phyloP scores from a whole-genome alignment of 169 alveolate genomes.

The Plasmodium gallinaceum region DNA sequence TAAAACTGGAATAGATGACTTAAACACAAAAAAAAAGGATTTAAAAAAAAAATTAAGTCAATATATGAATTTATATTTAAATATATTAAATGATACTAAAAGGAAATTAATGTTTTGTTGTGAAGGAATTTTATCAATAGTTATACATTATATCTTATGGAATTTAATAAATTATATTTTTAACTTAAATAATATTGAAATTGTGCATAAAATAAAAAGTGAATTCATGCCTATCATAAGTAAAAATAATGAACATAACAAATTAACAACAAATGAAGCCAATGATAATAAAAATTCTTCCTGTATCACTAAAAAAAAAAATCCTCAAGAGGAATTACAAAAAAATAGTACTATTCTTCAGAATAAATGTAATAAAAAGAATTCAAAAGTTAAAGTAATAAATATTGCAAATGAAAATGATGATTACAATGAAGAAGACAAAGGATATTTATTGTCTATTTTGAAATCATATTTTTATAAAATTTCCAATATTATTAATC shows the following conservation, averaged over 20 bases:
- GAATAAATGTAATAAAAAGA: not conserved
- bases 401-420: constrained; percentile 1
- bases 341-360: not conserved
- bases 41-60: constrained; percentile 35
- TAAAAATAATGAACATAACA: not conserved
- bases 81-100: constrained; percentile 59
- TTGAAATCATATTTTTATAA: constrained; percentile 14
- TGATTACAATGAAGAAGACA: not conserved
- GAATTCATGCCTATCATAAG: constrained; percentile 37
- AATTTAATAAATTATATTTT: constrained; percentile 71
- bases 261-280: not conserved
- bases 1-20: not conserved
- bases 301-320: not conserved
- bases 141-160: constrained; percentile 65
- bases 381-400: not conserved
- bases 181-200: constrained; percentile 72
- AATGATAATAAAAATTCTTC: not conserved
- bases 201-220: constrained; percentile 32
- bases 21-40: constrained; percentile 15
- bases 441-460: constrained; percentile 13
- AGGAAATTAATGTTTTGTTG: constrained; percentile 70
- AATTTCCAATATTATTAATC: constrained; percentile 47
- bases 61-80: constrained; percentile 51
- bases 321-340: not conserved
- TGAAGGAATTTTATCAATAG: constrained; percentile 52